Evolutionary conservation across 108 stramenopile genomes (phyloP).

Genomic region (Parietichytrium sp.): DNA sequence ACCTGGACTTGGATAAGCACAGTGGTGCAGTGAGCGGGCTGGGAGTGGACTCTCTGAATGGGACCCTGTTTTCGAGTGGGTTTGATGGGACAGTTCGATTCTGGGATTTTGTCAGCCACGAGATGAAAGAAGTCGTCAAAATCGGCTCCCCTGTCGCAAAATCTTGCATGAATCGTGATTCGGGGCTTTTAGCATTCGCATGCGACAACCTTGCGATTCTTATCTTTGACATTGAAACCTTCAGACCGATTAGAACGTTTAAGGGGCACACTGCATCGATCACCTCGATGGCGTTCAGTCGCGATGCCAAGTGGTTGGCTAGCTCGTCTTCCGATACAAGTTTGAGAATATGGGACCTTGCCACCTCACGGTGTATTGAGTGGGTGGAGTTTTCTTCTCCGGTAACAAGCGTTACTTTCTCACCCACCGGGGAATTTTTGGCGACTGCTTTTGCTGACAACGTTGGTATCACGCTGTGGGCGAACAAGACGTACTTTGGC

Average conservation of each 20-base stretch:
- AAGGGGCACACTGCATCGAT: constrained; percentile 67
- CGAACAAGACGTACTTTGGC: constrained; percentile 65
- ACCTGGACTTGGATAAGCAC: constrained; percentile 47
- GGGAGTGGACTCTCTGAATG: constrained; percentile 82
- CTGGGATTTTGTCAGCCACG: constrained; percentile 83
- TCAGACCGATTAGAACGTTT: constrained; percentile 51
- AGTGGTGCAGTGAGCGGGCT: constrained; percentile 73
- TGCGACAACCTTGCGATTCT: constrained; percentile 47
- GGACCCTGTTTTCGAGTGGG: constrained; percentile 75
- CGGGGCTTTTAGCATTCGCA: constrained; percentile 52
- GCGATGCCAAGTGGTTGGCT: constrained; percentile 81
- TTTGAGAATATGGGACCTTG: constrained; percentile 89
- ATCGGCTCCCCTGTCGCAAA: not conserved
- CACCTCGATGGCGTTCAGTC: constrained; percentile 80
- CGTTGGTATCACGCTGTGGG: constrained; percentile 85
- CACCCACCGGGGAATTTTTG: constrained; percentile 93
- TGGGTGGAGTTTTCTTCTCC: constrained; percentile 83
- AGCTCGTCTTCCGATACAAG: constrained; percentile 78
- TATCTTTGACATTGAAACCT: constrained; percentile 48
- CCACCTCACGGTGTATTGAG: constrained; percentile 85
- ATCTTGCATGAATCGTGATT: constrained; percentile 42
- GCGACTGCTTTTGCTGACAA: constrained; percentile 79
- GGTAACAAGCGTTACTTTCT: constrained; percentile 74
- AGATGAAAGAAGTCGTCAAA: constrained; percentile 47
- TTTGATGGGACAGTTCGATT: constrained; percentile 79